Evolutionary conservation across 2,329 filamentous ascomycete species (phyloP).

Genomic region (Dothidotthia symphoricarpi): DNA sequence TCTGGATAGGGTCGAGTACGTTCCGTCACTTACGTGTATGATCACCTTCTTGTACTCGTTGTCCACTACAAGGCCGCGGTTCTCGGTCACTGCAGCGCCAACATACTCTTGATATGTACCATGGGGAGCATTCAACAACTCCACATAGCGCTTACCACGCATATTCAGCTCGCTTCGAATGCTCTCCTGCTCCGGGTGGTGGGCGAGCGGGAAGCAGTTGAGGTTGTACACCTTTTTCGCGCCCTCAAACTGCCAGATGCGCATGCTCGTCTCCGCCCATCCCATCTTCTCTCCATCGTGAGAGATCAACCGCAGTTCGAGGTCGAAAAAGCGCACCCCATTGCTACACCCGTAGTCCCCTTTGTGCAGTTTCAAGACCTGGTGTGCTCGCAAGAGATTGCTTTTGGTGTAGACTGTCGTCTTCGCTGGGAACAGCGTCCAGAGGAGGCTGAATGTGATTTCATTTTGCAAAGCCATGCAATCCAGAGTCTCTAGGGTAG

Average conservation of each 20-base stretch:
- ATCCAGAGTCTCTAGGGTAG: constrained; percentile 4
- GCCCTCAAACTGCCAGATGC: constrained; percentile 10
- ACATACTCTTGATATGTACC: constrained; percentile 9
- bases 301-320: constrained; percentile 6
- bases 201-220: constrained; percentile 5
- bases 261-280: constrained; percentile 3
- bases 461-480: constrained; percentile 9
- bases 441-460: constrained; percentile 16
- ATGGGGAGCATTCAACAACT: constrained; percentile 9
- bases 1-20: no score
- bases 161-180: constrained; percentile 30
- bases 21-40: no score
- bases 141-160: constrained; percentile 45
- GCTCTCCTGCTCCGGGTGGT: constrained; percentile 5
- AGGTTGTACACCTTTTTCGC: constrained; percentile 13
- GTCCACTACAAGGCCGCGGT: constrained; percentile 1
- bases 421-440: constrained; percentile 16
- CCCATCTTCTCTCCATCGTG: constrained; percentile 13
- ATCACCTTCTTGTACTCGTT: constrained; percentile 6
- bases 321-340: constrained; percentile 3
- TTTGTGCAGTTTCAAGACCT: constrained; percentile 9
- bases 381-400: constrained; percentile 6
- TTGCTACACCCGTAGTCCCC: constrained; percentile 2
- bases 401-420: constrained; percentile 8
- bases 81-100: constrained; percentile 3